Conservation (phyloP, 148 eudicot species). For the Salicornia ramosissima region DNA sequence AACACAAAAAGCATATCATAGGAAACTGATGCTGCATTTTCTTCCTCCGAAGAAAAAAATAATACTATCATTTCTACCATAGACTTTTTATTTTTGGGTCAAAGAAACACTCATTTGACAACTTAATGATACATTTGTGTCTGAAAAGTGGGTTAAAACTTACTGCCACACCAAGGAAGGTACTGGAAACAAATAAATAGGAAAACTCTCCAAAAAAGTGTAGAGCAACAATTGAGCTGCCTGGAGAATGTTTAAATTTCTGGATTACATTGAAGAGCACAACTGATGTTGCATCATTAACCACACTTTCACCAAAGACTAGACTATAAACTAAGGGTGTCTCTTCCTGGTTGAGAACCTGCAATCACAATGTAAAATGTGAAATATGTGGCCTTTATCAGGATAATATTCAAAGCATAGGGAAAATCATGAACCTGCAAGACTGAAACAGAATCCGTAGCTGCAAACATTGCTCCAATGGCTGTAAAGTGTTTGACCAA, state of each 20-base stretch:
- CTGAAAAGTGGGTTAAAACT: slow-evolving; percentile 24
- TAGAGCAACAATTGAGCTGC: slow-evolving; percentile 31
- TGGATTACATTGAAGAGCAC: slow-evolving; percentile 81
- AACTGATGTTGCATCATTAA: slow-evolving; percentile 85
- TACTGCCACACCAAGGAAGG: slow-evolving; percentile 60
- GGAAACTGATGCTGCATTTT: neutral
- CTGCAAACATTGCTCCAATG: slow-evolving; percentile 85
- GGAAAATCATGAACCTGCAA: slow-evolving; percentile 53
- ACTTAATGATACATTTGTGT: neutral
- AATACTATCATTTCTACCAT: no score
- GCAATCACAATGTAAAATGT: slow-evolving; percentile 9
- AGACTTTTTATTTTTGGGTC: neutral
- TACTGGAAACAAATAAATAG: slow-evolving; percentile 54
- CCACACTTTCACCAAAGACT: slow-evolving; percentile 89
- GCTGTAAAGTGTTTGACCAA: slow-evolving; percentile 32
- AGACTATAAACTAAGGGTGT: slow-evolving; percentile 76
- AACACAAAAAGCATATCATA: neutral
- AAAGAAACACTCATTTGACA: neutral
- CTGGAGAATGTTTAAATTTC: slow-evolving; percentile 47
- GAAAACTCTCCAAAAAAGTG: slow-evolving; percentile 51
- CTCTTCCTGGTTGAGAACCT: slow-evolving; percentile 87
- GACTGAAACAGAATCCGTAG: slow-evolving; percentile 89
- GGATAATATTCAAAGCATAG: neutral
- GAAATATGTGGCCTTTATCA: neutral
- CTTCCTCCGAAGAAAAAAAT: neutral